These are phyloP conservation scores for Arthrobotrys musiformis DNA, from an alignment of 2,329 filamentous ascomycete species.

Conservation along the genomic window DNA sequence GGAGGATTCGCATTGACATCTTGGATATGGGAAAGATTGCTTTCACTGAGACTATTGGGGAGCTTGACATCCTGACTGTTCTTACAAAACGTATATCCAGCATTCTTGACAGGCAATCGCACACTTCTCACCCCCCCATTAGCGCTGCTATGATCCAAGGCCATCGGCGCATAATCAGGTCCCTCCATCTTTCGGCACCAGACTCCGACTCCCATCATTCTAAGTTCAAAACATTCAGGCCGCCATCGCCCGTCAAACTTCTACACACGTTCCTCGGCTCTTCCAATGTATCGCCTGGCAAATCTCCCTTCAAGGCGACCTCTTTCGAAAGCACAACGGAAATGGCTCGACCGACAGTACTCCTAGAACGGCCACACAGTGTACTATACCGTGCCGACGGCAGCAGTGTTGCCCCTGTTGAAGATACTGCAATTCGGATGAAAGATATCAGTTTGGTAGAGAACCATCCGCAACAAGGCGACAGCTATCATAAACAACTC, in stretches of 20 bases:
- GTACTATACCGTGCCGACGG: conserved; percentile 50
- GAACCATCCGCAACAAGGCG: conserved; percentile 42
- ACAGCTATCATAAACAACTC: conserved; percentile 58
- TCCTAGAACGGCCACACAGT: conserved; percentile 53
- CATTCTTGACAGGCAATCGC: conserved; percentile 47
- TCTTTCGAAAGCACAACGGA: conserved; percentile 53
- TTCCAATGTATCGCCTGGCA: conserved; percentile 27
- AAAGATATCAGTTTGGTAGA: conserved; percentile 53
- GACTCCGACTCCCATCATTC: conserved; percentile 41
- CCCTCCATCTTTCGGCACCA: conserved; percentile 31
- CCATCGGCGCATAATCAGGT: conserved; percentile 50
- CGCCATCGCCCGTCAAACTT: conserved; percentile 50
- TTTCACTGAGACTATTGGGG: conserved; percentile 44
- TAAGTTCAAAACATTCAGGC: conserved; percentile 51
- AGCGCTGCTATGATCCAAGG: conserved; percentile 49
- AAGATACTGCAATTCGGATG: conserved; percentile 47
- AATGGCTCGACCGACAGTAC: conserved; percentile 45
- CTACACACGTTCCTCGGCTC: conserved; percentile 51
- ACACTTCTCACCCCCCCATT: conserved; percentile 44
- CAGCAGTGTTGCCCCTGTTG: conserved; percentile 11
- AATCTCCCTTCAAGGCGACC: conserved; percentile 50
- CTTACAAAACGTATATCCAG: conserved; percentile 49
- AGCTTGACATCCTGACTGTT: conserved; percentile 44
- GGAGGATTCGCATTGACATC: conserved; percentile 52
- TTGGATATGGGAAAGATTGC: conserved; percentile 53